These are phyloP conservation scores for Erysiphe pulchra DNA, from an alignment of 2,329 filamentous ascomycete species.

Conservation along the genomic window DNA sequence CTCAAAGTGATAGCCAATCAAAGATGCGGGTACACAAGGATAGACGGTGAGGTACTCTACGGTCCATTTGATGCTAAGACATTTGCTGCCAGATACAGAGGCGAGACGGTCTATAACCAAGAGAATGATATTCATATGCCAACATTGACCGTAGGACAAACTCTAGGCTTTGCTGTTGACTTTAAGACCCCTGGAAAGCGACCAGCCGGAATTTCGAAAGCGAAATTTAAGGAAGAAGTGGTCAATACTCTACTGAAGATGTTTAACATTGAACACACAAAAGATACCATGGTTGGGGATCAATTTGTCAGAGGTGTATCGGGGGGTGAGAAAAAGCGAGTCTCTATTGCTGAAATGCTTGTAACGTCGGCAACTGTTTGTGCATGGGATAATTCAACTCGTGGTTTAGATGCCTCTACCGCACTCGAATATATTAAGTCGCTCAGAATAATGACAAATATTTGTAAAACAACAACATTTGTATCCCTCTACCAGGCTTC, in stretches of 20 bases:
- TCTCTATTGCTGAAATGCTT: conserved; percentile 53
- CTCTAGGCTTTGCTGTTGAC: conserved; percentile 60
- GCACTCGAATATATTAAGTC: conserved; percentile 54
- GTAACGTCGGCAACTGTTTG: conserved; percentile 48
- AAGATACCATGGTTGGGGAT: conserved; percentile 64
- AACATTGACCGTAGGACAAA: conserved; percentile 70
- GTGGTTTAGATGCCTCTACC: conserved; percentile 57
- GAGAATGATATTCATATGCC: conserved; percentile 68
- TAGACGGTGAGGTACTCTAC: conserved; percentile 47
- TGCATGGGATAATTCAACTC: conserved; percentile 58
- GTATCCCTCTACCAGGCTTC: conserved; percentile 45
- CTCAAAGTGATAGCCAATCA: conserved; percentile 28
- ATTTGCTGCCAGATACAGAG: conserved; percentile 46
- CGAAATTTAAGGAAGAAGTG: conserved; percentile 52
- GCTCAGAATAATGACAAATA: conserved; percentile 47
- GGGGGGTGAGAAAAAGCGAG: conserved; percentile 59
- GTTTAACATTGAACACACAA: conserved; percentile 84
- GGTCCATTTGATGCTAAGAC: conserved; percentile 46
- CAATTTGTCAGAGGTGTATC: conserved; percentile 57
- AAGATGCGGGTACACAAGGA: conserved; percentile 29
- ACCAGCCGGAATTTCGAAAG: conserved; percentile 44
- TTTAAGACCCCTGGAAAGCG: conserved; percentile 65
- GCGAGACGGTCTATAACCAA: conserved; percentile 66
- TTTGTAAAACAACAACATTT: conserved; percentile 42
- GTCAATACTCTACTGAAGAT: conserved; percentile 56